Conservation (phyloP, 495 filamentous ascomycete genomes). For the Lentithecium fluviatile region DNA sequence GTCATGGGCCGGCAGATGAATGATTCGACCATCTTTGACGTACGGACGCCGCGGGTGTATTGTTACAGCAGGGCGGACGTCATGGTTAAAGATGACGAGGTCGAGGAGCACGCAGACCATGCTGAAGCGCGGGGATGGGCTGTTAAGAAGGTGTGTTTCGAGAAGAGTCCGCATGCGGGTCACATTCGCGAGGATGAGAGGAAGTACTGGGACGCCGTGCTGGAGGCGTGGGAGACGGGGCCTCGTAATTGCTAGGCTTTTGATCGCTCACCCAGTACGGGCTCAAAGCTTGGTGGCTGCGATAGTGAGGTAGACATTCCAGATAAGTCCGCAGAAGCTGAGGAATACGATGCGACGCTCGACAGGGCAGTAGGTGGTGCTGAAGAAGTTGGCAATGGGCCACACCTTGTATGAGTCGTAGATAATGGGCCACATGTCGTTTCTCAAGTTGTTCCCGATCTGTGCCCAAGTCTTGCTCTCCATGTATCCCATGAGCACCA, state of each 20-base stretch:
- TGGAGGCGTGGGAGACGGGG: slow-evolving; percentile 18
- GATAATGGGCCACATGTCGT: slow-evolving; percentile 26
- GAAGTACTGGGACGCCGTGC: slow-evolving; percentile 35
- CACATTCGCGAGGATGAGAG: slow-evolving; percentile 30
- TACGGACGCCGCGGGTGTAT: slow-evolving; percentile 31
- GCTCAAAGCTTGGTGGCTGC: slow-evolving; percentile 26
- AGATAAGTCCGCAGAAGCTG: slow-evolving; percentile 26
- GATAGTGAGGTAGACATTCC: slow-evolving; percentile 32
- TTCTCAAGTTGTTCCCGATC: slow-evolving; percentile 15
- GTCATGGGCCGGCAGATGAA: slow-evolving; percentile 19
- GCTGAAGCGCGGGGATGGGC: slow-evolving; percentile 27
- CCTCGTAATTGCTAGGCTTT: neutral
- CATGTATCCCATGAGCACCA: slow-evolving; percentile 28
- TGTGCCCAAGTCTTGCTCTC: slow-evolving; percentile 18
- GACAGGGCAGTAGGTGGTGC: slow-evolving; percentile 27
- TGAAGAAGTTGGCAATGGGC: slow-evolving; percentile 34
- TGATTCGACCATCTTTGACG: slow-evolving; percentile 21
- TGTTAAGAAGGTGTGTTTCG: slow-evolving; percentile 29
- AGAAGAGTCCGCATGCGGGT: slow-evolving; percentile 30
- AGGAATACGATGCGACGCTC: slow-evolving; percentile 31
- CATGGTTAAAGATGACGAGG: slow-evolving; percentile 33
- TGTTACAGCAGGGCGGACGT: slow-evolving; percentile 35
- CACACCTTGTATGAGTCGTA: slow-evolving; percentile 29
- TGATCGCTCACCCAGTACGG: neutral
- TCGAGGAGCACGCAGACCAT: slow-evolving; percentile 38